These are phyloP conservation scores for Salicornia ramosissima DNA, from an alignment of 148 eudicot species.

Conservation along the genomic window DNA sequence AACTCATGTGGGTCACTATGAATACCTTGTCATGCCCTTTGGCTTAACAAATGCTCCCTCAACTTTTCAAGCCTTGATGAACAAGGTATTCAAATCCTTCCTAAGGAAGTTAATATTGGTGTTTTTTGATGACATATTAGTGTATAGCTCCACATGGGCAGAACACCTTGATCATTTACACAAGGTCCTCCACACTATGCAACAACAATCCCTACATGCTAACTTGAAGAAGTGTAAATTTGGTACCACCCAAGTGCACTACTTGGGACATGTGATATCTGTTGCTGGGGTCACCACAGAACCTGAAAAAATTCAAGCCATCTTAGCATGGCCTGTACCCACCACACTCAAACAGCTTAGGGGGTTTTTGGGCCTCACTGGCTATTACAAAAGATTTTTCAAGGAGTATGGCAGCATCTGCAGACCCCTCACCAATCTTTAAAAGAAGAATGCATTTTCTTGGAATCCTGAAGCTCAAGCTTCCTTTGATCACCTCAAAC, in stretches of 20 bases:
- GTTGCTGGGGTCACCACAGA: background rate
- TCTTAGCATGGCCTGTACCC: background rate
- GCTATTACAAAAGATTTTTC: slow-evolving; percentile 4
- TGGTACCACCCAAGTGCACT: background rate
- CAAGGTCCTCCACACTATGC: too few species aligned
- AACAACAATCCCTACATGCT: too few species aligned
- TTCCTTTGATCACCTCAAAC: background rate
- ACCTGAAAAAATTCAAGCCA: background rate
- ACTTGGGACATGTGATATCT: background rate
- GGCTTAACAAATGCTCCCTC: too few species aligned
- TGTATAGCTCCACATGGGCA: too few species aligned
- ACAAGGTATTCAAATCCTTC: too few species aligned
- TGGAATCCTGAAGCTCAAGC: background rate
- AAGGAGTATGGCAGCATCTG: background rate
- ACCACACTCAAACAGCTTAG: background rate
- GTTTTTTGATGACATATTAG: too few species aligned
- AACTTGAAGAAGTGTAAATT: too few species aligned
- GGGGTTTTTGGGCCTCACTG: background rate
- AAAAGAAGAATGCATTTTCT: background rate
- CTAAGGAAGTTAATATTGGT: too few species aligned
- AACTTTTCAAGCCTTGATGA: too few species aligned
- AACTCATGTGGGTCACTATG: slow-evolving; percentile 1
- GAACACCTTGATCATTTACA: too few species aligned
- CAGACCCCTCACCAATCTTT: background rate
- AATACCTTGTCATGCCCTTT: too few species aligned